A percentile compares a stretch with the other conserved stretches of the same genome.
Conservation (phyloP, 2,329 filamentous ascomycete species). For the Fusarium pseudoanthophilum region DNA sequence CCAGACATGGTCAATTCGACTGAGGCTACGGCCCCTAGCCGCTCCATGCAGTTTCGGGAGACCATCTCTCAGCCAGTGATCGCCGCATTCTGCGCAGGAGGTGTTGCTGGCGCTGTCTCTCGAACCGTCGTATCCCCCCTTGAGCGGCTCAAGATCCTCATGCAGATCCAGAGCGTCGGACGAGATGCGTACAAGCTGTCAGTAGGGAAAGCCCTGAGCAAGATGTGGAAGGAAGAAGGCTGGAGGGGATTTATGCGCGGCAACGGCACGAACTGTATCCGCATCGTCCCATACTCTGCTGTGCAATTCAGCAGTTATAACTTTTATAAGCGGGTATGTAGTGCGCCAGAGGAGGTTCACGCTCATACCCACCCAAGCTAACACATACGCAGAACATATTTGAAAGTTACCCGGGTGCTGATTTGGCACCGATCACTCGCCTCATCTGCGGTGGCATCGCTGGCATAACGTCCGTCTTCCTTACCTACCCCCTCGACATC, state of each 20-base stretch:
- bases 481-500: constrained; percentile 97
- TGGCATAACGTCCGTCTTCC: constrained; percentile 93
- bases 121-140: constrained; percentile 96
- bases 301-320: constrained; percentile 99
- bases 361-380: not conserved
- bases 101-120: constrained; percentile 95
- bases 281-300: constrained; percentile 97
- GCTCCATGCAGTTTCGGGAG: constrained; percentile 54
- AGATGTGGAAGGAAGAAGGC: constrained; percentile 98
- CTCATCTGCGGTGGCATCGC: constrained; percentile 91
- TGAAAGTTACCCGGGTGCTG: constrained; percentile 77
- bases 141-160: constrained; percentile 96
- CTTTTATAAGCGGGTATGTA: constrained; percentile 87
- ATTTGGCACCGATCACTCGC: constrained; percentile 78
- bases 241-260: constrained; percentile 98
- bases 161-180: constrained; percentile 92
- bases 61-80: constrained; percentile 82
- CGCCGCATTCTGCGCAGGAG: constrained; percentile 93
- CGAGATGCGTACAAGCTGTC: constrained; percentile 94
- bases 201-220: constrained; percentile 85
- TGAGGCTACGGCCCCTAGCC: constrained; percentile 43
- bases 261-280: constrained; percentile 97
- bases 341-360: no score
- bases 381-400: constrained; percentile 70
- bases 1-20: constrained; percentile 42